Evolutionary conservation across 2,329 filamentous ascomycete genomes (phyloP).

Genomic region (Xylariales sp.): DNA sequence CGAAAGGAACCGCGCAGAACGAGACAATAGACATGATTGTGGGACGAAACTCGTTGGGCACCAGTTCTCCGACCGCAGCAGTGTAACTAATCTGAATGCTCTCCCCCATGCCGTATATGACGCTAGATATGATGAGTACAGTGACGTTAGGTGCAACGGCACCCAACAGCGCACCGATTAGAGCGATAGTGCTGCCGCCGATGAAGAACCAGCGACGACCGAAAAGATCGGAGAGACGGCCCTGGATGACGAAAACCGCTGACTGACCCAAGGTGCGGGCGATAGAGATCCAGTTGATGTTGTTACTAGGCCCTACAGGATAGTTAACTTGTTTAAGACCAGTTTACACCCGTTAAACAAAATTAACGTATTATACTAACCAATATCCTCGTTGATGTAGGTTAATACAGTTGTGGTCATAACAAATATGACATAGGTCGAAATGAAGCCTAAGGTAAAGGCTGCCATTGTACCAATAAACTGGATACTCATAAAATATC

Average conservation of each 20-base stretch:
- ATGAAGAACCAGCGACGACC: constrained; percentile 36
- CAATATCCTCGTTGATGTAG: constrained; percentile 31
- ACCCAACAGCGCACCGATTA: constrained; percentile 30
- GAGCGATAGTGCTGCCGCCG: constrained; percentile 28
- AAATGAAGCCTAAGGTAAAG: too few relatives aligned
- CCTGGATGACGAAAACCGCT: constrained; percentile 31
- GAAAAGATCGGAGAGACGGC: constrained; percentile 33
- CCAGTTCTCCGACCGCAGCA: constrained; percentile 32
- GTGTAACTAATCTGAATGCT: constrained; percentile 32
- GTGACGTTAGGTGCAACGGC: constrained; percentile 28
- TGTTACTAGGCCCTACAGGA: constrained; percentile 27
- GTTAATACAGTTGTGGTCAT: constrained; percentile 32
- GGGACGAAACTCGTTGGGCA: constrained; percentile 37
- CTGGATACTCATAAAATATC: too few relatives aligned
- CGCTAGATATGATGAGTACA: constrained; percentile 28
- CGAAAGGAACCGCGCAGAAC: constrained; percentile 26
- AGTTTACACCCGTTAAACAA: too few relatives aligned
- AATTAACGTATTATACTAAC: too few relatives aligned
- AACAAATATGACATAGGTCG: constrained; percentile 32
- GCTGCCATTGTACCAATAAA: too few relatives aligned
- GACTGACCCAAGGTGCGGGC: constrained; percentile 29
- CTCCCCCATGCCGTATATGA: constrained; percentile 30
- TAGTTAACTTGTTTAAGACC: too few relatives aligned
- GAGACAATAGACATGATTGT: constrained; percentile 28
- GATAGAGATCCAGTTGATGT: constrained; percentile 30